Percentiles rank a stretch among this genome's conserved stretches.
Evolutionary conservation across 768 basidiomycete species (phyloP).

Genomic region (Amanita rimosa): DNA sequence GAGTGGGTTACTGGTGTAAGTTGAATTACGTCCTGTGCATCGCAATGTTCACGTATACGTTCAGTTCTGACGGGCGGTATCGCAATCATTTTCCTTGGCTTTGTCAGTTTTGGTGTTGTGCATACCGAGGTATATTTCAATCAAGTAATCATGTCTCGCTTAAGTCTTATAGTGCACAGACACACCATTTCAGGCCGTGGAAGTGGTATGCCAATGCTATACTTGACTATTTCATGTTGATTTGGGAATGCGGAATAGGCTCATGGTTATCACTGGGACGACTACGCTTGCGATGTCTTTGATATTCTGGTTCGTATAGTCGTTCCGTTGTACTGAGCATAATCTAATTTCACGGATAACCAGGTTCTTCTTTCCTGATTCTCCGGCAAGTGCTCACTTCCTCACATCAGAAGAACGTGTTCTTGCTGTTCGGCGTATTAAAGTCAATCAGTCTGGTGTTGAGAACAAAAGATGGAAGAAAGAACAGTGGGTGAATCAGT

Average conservation of each 20-base stretch:
- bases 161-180: slow-evolving; percentile 17
- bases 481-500: slow-evolving; percentile 43
- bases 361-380: slow-evolving; percentile 77
- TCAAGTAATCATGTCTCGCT: slow-evolving; percentile 1
- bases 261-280: slow-evolving; percentile 64
- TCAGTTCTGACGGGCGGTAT: slow-evolving; percentile 69
- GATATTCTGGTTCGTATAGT: slow-evolving; percentile 41
- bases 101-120: slow-evolving; percentile 57
- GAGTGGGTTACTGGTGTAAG: slow-evolving; percentile 76
- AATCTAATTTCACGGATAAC: slow-evolving; percentile 3
- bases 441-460: slow-evolving; percentile 65
- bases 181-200: slow-evolving; percentile 53
- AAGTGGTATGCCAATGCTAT: slow-evolving; percentile 42
- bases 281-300: slow-evolving; percentile 52
- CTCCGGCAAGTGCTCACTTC: slow-evolving; percentile 64
- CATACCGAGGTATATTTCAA: slow-evolving; percentile 34
- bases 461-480: slow-evolving; percentile 76
- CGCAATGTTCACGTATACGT: neutral
- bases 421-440: slow-evolving; percentile 59
- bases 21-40: slow-evolving; percentile 5
- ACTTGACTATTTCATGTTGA: slow-evolving; percentile 1
- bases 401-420: slow-evolving; percentile 58
- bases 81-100: slow-evolving; percentile 63
- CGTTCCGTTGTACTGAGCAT: slow-evolving; percentile 4
- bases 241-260: slow-evolving; percentile 26